A percentile compares a stretch with the other conserved stretches of the same genome.
Evolutionary conservation across 2,329 filamentous ascomycete genomes (phyloP).

Genomic region (Ceratocystis smalleyi): DNA sequence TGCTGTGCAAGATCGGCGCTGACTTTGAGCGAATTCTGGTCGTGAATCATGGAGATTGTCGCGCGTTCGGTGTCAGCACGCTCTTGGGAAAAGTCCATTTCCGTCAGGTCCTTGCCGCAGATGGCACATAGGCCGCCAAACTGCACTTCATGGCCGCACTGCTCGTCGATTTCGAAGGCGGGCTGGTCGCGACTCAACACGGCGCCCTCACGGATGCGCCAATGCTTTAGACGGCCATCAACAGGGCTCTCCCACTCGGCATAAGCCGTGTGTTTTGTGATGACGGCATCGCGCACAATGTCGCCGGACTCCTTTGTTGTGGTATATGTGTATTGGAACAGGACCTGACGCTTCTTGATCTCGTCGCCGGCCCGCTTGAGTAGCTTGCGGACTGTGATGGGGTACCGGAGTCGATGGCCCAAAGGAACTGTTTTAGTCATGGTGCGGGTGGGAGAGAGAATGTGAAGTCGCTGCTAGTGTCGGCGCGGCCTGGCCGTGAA

Average conservation of each 20-base stretch:
- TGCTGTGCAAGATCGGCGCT: slow-evolving; percentile 65
- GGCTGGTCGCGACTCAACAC: slow-evolving; percentile 43
- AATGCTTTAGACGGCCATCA: slow-evolving; percentile 62
- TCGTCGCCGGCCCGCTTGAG: slow-evolving; percentile 60
- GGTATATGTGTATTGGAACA: slow-evolving; percentile 79
- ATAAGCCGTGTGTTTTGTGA: slow-evolving; percentile 52
- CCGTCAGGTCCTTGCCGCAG: slow-evolving; percentile 93
- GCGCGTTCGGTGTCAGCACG: slow-evolving; percentile 68
- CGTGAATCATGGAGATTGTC: slow-evolving; percentile 87
- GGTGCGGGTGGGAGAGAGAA: background rate
- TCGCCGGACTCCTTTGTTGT: slow-evolving; percentile 65
- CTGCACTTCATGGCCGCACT: slow-evolving; percentile 80
- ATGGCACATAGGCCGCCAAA: slow-evolving; percentile 80
- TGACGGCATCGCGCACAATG: slow-evolving; percentile 39
- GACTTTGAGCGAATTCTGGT: slow-evolving; percentile 73
- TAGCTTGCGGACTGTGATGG: slow-evolving; percentile 79
- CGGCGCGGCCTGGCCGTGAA: too few relatives aligned
- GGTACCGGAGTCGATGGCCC: slow-evolving; percentile 63
- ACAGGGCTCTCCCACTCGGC: slow-evolving; percentile 69
- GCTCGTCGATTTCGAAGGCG: slow-evolving; percentile 69
- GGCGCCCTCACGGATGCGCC: slow-evolving; percentile 57
- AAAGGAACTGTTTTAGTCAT: slow-evolving; percentile 36
- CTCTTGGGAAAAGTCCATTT: slow-evolving; percentile 70
- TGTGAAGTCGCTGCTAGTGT: too few relatives aligned
- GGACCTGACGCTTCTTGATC: slow-evolving; percentile 57